Evolutionary conservation across 805 yeast species (phyloP).

Genomic region (Saturnispora sekii): DNA sequence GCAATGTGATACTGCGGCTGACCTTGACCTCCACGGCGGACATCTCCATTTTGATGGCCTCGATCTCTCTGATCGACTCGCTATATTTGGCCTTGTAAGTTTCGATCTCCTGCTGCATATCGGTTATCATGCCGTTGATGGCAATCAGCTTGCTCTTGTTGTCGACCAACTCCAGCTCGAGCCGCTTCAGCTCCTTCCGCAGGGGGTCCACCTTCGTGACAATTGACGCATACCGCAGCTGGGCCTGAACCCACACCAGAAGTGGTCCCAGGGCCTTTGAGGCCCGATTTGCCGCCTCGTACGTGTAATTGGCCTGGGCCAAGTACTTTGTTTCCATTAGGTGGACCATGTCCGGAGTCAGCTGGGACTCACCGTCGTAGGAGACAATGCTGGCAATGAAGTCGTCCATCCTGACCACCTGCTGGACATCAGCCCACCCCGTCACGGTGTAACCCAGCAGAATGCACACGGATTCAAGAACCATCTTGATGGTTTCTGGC

Average conservation of each 20-base stretch:
- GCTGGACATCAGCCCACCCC: slow-evolving; percentile 77
- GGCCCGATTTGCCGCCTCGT: slow-evolving; percentile 72
- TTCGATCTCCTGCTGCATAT: slow-evolving; percentile 61
- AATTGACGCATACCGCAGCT: slow-evolving; percentile 64
- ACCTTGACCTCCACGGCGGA: slow-evolving; percentile 48
- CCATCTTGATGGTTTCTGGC: slow-evolving; percentile 75
- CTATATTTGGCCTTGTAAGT: slow-evolving; percentile 61
- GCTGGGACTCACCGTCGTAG: slow-evolving; percentile 53
- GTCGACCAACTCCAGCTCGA: slow-evolving; percentile 52
- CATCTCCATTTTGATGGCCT: slow-evolving; percentile 66
- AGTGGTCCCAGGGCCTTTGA: slow-evolving; percentile 94
- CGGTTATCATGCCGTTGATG: slow-evolving; percentile 71
- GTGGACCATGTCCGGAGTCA: slow-evolving; percentile 42
- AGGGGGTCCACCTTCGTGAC: slow-evolving; percentile 68
- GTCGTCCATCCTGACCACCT: slow-evolving; percentile 73
- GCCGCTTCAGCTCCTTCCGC: slow-evolving; percentile 46
- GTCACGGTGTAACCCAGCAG: slow-evolving; percentile 61
- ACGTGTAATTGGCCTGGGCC: slow-evolving; percentile 53
- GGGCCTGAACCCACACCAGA: slow-evolving; percentile 83
- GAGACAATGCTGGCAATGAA: slow-evolving; percentile 75
- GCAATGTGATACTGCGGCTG: slow-evolving; percentile 47
- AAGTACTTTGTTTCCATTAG: slow-evolving; percentile 54
- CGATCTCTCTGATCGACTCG: slow-evolving; percentile 66
- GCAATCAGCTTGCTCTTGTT: slow-evolving; percentile 66
- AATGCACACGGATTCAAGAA: slow-evolving; percentile 81